These are phyloP conservation scores for Colletotrichum tropicicola DNA, from an alignment of 2,329 filamentous ascomycete genomes.

Conservation along the genomic window DNA sequence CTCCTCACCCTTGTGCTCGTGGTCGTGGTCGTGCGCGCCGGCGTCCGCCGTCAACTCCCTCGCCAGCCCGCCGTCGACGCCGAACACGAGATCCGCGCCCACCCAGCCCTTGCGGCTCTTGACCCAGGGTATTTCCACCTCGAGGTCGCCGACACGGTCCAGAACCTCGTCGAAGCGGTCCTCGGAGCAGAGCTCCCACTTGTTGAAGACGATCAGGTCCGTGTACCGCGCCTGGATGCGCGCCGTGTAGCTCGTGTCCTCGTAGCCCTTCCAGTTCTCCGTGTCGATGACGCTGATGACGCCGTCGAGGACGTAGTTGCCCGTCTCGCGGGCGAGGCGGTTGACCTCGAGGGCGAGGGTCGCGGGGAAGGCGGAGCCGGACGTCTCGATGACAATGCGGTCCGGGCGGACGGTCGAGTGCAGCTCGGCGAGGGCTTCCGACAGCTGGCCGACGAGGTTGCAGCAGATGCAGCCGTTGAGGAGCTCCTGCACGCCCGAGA, in stretches of 20 bases:
- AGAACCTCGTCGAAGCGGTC: constrained; percentile 78
- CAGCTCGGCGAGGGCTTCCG: constrained; percentile 81
- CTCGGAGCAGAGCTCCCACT: constrained; percentile 85
- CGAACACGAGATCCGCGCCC: constrained; percentile 81
- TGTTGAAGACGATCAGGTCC: constrained; percentile 91
- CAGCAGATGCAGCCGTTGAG: constrained; percentile 99
- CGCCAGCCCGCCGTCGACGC: constrained; percentile 84
- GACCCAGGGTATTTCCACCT: constrained; percentile 82
- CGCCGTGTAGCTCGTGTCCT: constrained; percentile 89
- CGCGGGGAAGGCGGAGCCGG: constrained; percentile 86
- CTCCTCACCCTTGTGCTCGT: constrained; percentile 50
- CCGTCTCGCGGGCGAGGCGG: constrained; percentile 75
- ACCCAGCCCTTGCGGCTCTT: constrained; percentile 87
- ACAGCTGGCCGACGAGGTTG: constrained; percentile 93
- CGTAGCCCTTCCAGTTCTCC: constrained; percentile 94
- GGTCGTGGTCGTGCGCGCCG: constrained; percentile 44
- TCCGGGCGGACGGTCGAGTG: constrained; percentile 69
- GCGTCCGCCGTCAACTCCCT: constrained; percentile 57
- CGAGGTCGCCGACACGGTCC: constrained; percentile 82
- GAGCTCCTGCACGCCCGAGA: constrained; percentile 90
- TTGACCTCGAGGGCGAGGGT: constrained; percentile 93
- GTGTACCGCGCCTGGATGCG: constrained; percentile 90
- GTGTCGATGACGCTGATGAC: constrained; percentile 92
- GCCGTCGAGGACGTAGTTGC: constrained; percentile 80
- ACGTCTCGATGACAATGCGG: constrained; percentile 93